A percentile compares a stretch with the other conserved stretches of the same genome.
Evolutionary conservation across 768 basidiomycete species (phyloP).

Genomic region (Cyclocybe aegerita): DNA sequence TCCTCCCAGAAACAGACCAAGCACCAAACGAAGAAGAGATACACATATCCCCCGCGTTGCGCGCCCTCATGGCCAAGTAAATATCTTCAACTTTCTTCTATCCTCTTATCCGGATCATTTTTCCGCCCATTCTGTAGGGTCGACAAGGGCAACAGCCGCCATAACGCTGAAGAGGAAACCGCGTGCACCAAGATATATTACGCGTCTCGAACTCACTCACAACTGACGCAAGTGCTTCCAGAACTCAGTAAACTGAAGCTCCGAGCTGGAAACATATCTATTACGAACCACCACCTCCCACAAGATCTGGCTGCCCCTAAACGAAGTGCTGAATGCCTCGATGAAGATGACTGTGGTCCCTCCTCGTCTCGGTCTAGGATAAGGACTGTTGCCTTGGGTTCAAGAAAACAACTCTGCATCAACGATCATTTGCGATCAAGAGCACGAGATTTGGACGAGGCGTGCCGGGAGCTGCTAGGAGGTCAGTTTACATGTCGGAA

Average conservation of each 20-base stretch:
- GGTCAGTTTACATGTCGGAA: slow-evolving; percentile 39
- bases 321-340: slow-evolving; percentile 14
- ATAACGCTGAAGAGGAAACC: slow-evolving; percentile 41
- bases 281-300: slow-evolving; percentile 22
- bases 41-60: slow-evolving; percentile 76
- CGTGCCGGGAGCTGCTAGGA: slow-evolving; percentile 76
- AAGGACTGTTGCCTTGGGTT: slow-evolving; percentile 84
- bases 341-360: slow-evolving; percentile 23
- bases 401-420: slow-evolving; percentile 90
- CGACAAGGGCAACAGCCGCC: slow-evolving; percentile 25
- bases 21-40: slow-evolving; percentile 36
- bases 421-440: slow-evolving; percentile 72
- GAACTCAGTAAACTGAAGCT: slow-evolving; percentile 79
- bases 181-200: slow-evolving; percentile 87
- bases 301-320: slow-evolving; percentile 21
- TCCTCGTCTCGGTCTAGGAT: slow-evolving; percentile 21
- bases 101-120: neutral
- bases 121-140: slow-evolving; percentile 20
- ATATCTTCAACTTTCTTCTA: slow-evolving; percentile 15
- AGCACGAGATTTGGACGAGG: slow-evolving; percentile 78
- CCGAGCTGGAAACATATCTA: slow-evolving; percentile 17
- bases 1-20: slow-evolving; percentile 64
- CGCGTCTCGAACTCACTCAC: slow-evolving; percentile 94
- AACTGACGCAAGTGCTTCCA: slow-evolving; percentile 86
- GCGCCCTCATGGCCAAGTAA: slow-evolving; percentile 79